These are phyloP conservation scores for Phanerochaete carnosa DNA, from an alignment of 768 basidiomycete species.

Conservation along the genomic window DNA sequence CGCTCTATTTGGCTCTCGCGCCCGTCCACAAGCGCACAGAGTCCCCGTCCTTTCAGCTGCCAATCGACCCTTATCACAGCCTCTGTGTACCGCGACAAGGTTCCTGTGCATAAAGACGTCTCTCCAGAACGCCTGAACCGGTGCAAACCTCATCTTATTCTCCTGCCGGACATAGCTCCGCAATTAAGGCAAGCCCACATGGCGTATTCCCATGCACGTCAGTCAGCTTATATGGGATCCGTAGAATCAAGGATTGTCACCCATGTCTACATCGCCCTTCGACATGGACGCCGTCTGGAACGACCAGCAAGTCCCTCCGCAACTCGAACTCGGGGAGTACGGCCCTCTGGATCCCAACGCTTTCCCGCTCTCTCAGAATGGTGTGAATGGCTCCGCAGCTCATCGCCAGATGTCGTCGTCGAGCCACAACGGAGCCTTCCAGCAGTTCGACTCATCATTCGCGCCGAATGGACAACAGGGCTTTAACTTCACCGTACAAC, in stretches of 20 bases:
- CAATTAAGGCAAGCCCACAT: neutral
- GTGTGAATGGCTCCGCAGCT: neutral
- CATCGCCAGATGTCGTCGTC: neutral
- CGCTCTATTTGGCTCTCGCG: neutral
- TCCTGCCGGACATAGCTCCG: neutral
- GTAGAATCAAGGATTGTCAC: neutral
- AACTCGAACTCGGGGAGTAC: constrained; percentile 16
- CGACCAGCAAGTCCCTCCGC: constrained; percentile 10
- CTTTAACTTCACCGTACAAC: constrained; percentile 8
- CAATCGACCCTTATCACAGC: neutral
- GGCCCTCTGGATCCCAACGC: neutral
- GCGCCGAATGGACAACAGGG: neutral
- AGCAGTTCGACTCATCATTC: constrained; percentile 4
- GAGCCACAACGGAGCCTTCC: constrained; percentile 1
- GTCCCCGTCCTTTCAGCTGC: neutral
- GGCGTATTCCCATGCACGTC: neutral
- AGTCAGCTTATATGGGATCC: neutral
- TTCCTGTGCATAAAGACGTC: neutral
- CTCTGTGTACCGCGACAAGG: neutral
- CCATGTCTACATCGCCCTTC: constrained; percentile 18
- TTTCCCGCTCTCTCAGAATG: neutral
- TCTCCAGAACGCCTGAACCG: neutral
- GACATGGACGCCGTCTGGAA: constrained; percentile 12
- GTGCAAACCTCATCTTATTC: neutral
- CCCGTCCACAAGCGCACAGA: neutral